phyloP scores from a whole-genome alignment of 176 grass and related monocot species.

The Neostapfia colusana region DNA sequence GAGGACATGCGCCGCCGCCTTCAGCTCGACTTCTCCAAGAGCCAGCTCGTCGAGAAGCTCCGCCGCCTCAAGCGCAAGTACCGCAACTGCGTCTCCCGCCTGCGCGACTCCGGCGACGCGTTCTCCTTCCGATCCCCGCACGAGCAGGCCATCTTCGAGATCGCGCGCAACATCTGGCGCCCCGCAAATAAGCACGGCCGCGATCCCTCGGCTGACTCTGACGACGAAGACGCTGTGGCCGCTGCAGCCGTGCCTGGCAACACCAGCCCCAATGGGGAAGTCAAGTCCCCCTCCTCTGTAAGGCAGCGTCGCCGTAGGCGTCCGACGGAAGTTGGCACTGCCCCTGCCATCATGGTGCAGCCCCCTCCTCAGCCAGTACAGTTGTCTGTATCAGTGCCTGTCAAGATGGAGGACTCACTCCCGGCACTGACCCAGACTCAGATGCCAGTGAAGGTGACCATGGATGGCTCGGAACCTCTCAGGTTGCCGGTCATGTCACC shows the following conservation, averaged over 20 bases:
- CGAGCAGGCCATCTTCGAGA: slow-evolving; percentile 88
- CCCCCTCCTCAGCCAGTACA: slow-evolving; percentile 42
- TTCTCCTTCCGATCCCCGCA: slow-evolving; percentile 83
- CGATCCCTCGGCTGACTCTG: slow-evolving; percentile 48
- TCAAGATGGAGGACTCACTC: slow-evolving; percentile 52
- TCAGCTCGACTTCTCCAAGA: slow-evolving; percentile 94
- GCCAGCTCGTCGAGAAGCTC: slow-evolving; percentile 97
- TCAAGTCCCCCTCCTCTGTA: slow-evolving; percentile 42
- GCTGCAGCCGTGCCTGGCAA: slow-evolving; percentile 12
- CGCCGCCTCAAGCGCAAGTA: slow-evolving; percentile 98
- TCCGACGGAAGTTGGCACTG: slow-evolving; percentile 2
- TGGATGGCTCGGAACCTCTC: slow-evolving; percentile 43
- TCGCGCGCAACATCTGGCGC: slow-evolving; percentile 89
- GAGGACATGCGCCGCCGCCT: slow-evolving; percentile 87
- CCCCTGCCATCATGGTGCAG: slow-evolving; percentile 27
- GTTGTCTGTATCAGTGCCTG: slow-evolving; percentile 48
- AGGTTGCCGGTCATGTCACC: slow-evolving; percentile 43
- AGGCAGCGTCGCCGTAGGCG: slow-evolving; percentile 54
- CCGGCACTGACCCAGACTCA: slow-evolving; percentile 34
- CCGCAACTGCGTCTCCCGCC: slow-evolving; percentile 75
- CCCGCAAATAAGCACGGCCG: slow-evolving; percentile 57
- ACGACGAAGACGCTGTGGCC: slow-evolving; percentile 36
- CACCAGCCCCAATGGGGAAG: slow-evolving; percentile 45
- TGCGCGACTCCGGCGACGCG: slow-evolving; percentile 55
- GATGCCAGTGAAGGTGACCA: slow-evolving; percentile 42